phyloP scores from a whole-genome alignment of 106 monocot genomes.

The Dendrobium huoshanense region DNA sequence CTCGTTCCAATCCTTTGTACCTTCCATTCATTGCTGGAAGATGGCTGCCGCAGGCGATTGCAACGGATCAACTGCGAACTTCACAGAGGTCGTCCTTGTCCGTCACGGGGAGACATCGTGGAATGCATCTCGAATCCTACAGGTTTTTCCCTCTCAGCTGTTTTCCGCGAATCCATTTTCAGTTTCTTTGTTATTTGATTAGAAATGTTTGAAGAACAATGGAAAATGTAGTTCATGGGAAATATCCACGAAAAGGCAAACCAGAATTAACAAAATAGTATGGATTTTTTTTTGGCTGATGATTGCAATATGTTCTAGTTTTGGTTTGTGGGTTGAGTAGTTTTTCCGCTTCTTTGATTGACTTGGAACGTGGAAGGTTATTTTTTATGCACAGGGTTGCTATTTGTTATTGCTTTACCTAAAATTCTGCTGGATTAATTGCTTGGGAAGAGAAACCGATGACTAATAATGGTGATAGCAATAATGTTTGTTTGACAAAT shows the following conservation, averaged over 20 bases:
- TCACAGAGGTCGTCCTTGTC: conserved; percentile 68
- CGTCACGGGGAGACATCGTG: conserved; percentile 88
- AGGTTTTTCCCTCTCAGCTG: conserved; percentile 25
- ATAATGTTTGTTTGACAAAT: not conserved
- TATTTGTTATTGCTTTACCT: not conserved
- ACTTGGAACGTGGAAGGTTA: not conserved
- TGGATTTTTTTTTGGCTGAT: not conserved
- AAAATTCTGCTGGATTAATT: not conserved
- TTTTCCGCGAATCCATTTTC: not conserved
- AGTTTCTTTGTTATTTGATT: not conserved
- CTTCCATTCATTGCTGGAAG: not conserved
- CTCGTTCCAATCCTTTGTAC: not conserved
- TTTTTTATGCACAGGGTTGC: not conserved
- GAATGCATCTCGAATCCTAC: conserved; percentile 68
- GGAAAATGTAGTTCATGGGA: not conserved
- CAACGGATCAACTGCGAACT: conserved; percentile 10
- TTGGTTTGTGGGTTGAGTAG: not conserved
- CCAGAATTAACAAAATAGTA: too few species aligned
- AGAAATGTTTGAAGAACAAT: not conserved
- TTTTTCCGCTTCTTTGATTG: not conserved
- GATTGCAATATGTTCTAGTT: not conserved
- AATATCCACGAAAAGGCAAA: too few species aligned
- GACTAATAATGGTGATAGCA: not conserved
- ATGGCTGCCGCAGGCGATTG: conserved; percentile 8
- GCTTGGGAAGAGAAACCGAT: not conserved